Base-by-base conservation (phyloP, 768 basidiomycete genomes). In the Termitomyces sp. region DNA sequence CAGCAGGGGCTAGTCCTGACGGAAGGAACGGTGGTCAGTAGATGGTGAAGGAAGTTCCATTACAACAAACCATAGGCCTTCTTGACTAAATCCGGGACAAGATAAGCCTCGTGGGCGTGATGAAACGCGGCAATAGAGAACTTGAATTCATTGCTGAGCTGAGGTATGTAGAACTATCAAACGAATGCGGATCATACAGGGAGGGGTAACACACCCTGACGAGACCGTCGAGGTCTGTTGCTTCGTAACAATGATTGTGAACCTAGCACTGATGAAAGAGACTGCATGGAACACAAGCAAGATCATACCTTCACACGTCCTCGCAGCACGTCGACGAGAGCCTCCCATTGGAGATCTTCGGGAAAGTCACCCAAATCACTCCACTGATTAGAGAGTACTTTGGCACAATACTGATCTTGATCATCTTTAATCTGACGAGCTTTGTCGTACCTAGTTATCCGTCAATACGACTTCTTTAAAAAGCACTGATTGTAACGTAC, bases 141-240 rank as follows among this genome's bases (percentile, higher is more conserved):
- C 61, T 87, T 78, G 78, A 92, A 95, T 66, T 95, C 91, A 63
- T 93, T 90, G 40, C 89, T 83, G 31, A 92, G 77, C 82, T 90
- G 7, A 41, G 86, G 50, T n/a, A n/a, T n/a, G 2, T 25, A 2
- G 10, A 3, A 54, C 2, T 53, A 16, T 31, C 29, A 11, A 21
- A 49, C 29, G 8, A 56, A 34, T 42, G 11, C 9, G 23, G n/a
- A 35, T n/a, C 2, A 41, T 16, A 27, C 41, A 23, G 25, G 19
- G 10, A 21, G 4, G 27, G 2, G 10, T 17, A 7, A 73, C 84
- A 38, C 65, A 89, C 88, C 62, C 89, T 75, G 56, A 89, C 83
- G 17, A 91, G 75, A 16, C 74, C 80, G 66, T 90, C 89, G 12
- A 91, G 71, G 67, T 95, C 92, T 5, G 88, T 86, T 1, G 75